Evolutionary conservation across 2,329 filamentous ascomycete species (phyloP), one percentile per base, ranked within the genome.

Genomic region (Phialophora expanda): DNA sequence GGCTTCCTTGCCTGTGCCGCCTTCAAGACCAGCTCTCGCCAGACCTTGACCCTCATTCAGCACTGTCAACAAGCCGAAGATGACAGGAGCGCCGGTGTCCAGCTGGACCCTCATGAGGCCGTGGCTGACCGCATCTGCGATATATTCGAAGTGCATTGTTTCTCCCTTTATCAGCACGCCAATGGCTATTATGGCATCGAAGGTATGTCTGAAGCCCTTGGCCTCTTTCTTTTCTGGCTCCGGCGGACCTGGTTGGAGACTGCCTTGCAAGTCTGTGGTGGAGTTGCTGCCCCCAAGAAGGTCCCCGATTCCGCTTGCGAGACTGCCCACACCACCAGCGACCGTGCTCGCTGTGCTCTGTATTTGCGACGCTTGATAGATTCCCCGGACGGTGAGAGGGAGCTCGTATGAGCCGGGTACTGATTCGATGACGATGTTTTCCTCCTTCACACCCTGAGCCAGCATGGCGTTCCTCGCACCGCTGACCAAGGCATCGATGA

Each of bases 141-240:
- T 99, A 82, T 99, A 98, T 81, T 99, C 95, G 75, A 99, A 99
- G 81, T 99, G 95, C 93, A 97, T 97, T 6, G 95, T 98, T 80
- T 96, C 91, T 77, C 95, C 95, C 83, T 99, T 99, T 82, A 99
- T 97, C 67, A 99, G 87, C 64, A 97, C 93, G 63, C 95, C 95
- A 72, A 99, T 91, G 61, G 95, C 93, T 71, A 99, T 93, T 70
- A 99, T 88, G 69, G 95, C 95, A 76, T 98, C 94, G 74, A 98
- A 98, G n/a, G 69, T 66, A 54, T 71, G 70, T 53, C 51, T 71
- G 26, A 66, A 54, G 50, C 63, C 66, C 32, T 62, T 64, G 2
- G 61, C 51, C 63, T 83, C 80, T 65, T 85, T 80, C 68, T 82
- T 74, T 72, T 64, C 63, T 55, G 66, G 67, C 57, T 66, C 68